Evolutionary conservation across 2,329 filamentous ascomycete species (phyloP).

Genomic region (Xylaria sp.): DNA sequence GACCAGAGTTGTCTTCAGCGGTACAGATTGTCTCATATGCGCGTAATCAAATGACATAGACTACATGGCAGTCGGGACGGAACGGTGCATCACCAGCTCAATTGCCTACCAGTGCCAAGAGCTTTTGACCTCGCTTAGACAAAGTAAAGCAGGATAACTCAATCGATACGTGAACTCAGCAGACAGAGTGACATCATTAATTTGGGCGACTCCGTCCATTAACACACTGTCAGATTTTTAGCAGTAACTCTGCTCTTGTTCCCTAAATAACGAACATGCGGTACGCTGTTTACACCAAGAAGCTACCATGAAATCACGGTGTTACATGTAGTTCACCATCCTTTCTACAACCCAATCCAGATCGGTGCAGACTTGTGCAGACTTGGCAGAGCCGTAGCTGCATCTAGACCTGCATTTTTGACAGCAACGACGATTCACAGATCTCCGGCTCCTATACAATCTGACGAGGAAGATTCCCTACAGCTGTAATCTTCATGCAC

Average conservation of each 20-base stretch:
- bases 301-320: not conserved
- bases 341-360: too few relatives aligned
- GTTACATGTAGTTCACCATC: too few relatives aligned
- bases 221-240: not conserved
- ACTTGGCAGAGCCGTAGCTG: not conserved
- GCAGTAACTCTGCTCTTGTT: not conserved
- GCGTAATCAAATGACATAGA: not conserved
- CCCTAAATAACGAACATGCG: not conserved
- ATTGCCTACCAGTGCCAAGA: not conserved
- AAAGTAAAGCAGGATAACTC: not conserved
- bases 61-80: not conserved
- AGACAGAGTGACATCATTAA: not conserved
- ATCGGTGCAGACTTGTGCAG: too few relatives aligned
- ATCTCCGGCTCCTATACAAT: not conserved
- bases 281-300: not conserved
- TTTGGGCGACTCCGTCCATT: not conserved
- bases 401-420: not conserved
- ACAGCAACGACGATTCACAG: not conserved
- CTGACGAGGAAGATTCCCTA: not conserved
- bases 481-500: not conserved
- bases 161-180: not conserved
- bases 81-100: not conserved
- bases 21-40: not conserved
- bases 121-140: not conserved
- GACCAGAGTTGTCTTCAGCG: slow-evolving; percentile 1